Percentiles rank a stretch among this genome's conserved stretches.
These are phyloP conservation scores for Tetradesmus obliquus DNA, from an alignment of 139 green algal genomes.

Conservation along the genomic window DNA sequence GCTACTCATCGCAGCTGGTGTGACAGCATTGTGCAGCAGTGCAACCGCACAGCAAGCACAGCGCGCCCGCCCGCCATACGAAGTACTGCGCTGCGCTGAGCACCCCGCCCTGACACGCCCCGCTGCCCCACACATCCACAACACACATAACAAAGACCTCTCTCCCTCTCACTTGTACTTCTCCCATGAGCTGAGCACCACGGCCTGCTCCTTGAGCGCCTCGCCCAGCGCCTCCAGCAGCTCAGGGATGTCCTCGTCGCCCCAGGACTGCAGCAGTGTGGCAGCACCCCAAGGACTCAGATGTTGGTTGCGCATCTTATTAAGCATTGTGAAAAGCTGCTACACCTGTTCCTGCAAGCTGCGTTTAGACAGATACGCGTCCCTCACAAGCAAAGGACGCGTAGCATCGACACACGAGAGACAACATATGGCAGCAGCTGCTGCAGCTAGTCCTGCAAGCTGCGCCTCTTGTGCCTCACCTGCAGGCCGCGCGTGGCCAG, in stretches of 20 bases:
- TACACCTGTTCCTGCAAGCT: too few relatives aligned
- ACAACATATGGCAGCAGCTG: too few relatives aligned
- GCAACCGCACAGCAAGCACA: too few relatives aligned
- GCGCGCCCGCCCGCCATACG: too few relatives aligned
- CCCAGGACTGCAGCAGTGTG: constrained; percentile 75
- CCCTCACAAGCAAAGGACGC: too few relatives aligned
- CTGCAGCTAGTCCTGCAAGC: not conserved
- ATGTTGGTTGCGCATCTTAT: not conserved
- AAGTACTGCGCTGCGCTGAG: not conserved
- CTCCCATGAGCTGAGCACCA: constrained; percentile 89
- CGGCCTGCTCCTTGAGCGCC: constrained; percentile 76
- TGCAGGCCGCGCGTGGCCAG: constrained; percentile 68
- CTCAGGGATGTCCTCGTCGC: constrained; percentile 89
- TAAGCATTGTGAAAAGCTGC: not conserved
- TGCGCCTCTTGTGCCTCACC: constrained; percentile 44
- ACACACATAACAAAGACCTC: not conserved
- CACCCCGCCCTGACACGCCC: not conserved
- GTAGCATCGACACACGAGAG: too few relatives aligned
- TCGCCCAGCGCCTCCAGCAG: constrained; percentile 87
- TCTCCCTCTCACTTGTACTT: constrained; percentile 77
- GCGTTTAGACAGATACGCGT: too few relatives aligned
- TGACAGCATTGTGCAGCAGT: too few relatives aligned
- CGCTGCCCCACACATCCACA: not conserved
- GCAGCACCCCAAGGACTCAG: not conserved
- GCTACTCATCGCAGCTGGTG: too few relatives aligned